phyloP scores from a whole-genome alignment of 2,329 filamentous ascomycete species.

The Didymella glomerata region DNA sequence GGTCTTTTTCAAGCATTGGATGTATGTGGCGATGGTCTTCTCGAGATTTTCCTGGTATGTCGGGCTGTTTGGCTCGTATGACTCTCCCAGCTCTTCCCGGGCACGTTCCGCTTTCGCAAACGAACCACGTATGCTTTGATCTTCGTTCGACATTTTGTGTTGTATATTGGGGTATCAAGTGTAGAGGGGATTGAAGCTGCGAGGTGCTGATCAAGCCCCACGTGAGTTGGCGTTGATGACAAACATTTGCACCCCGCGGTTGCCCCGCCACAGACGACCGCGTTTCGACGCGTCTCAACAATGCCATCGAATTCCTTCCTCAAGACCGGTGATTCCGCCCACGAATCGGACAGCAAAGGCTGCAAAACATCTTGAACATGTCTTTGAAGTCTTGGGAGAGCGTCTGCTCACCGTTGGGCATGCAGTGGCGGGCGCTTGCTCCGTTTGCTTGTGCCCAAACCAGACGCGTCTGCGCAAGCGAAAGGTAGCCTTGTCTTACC shows the following conservation, averaged over 20 bases:
- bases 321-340: too few species aligned
- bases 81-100: slow-evolving; percentile 66
- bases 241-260: slow-evolving; percentile 30
- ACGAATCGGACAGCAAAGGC: neutral
- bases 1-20: slow-evolving; percentile 74
- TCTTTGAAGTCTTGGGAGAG: neutral
- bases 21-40: slow-evolving; percentile 73
- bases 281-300: slow-evolving; percentile 3
- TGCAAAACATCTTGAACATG: neutral
- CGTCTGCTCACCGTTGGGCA: slow-evolving; percentile 11
- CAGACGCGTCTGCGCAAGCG: slow-evolving; percentile 23
- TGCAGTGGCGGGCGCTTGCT: slow-evolving; percentile 19
- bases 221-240: slow-evolving; percentile 39
- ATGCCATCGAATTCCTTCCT: neutral
- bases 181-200: slow-evolving; percentile 6
- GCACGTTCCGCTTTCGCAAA: slow-evolving; percentile 65
- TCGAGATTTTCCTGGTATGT: slow-evolving; percentile 73
- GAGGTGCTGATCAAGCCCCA: slow-evolving; percentile 19
- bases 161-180: neutral
- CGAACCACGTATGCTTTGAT: slow-evolving; percentile 63
- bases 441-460: slow-evolving; percentile 28
- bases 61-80: slow-evolving; percentile 70
- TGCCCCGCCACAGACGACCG: slow-evolving; percentile 23
- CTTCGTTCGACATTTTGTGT: slow-evolving; percentile 53
- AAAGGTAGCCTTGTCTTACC: slow-evolving; percentile 17